These are phyloP conservation scores for Pyrenophora graminea DNA, from an alignment of 2,329 filamentous ascomycete species.

Conservation along the genomic window DNA sequence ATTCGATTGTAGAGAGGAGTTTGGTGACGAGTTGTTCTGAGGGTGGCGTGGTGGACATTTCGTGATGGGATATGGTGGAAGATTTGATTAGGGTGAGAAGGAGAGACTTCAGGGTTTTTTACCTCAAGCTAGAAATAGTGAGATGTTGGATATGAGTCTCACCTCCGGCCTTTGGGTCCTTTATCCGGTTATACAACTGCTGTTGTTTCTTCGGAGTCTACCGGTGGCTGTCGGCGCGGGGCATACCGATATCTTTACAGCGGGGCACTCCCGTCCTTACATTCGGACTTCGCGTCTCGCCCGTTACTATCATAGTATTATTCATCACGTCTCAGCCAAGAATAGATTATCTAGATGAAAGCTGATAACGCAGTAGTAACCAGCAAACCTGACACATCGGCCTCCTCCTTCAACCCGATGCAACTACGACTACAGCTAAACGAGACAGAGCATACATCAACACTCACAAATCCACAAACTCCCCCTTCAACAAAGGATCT, in stretches of 20 bases:
- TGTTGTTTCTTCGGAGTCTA: not conserved
- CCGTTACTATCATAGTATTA: too few species aligned
- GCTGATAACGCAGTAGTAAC: too few species aligned
- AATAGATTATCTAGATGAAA: too few species aligned
- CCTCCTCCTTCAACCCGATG: too few species aligned
- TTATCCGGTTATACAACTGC: too few species aligned
- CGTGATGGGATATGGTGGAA: not conserved
- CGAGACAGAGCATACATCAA: not conserved
- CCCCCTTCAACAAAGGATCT: slow-evolving; percentile 39
- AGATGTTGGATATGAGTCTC: not conserved
- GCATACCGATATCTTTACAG: slow-evolving; percentile 1
- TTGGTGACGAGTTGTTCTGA: slow-evolving; percentile 5
- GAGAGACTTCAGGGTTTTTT: not conserved
- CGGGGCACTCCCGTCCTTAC: not conserved
- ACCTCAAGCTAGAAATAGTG: not conserved
- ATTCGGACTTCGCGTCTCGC: not conserved
- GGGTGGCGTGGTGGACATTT: slow-evolving; percentile 6
- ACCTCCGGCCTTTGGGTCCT: not conserved
- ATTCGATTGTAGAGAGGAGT: slow-evolving; percentile 39
- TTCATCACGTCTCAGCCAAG: too few species aligned
- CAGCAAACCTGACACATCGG: too few species aligned
- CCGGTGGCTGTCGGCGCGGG: slow-evolving; percentile 8
- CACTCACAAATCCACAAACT: slow-evolving; percentile 40
- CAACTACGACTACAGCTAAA: too few species aligned
- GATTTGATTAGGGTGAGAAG: not conserved